Evolutionary conservation across 805 yeast genomes (phyloP), one percentile per base, ranked within the genome.

Genomic region (Blastobotrys attinorum): DNA sequence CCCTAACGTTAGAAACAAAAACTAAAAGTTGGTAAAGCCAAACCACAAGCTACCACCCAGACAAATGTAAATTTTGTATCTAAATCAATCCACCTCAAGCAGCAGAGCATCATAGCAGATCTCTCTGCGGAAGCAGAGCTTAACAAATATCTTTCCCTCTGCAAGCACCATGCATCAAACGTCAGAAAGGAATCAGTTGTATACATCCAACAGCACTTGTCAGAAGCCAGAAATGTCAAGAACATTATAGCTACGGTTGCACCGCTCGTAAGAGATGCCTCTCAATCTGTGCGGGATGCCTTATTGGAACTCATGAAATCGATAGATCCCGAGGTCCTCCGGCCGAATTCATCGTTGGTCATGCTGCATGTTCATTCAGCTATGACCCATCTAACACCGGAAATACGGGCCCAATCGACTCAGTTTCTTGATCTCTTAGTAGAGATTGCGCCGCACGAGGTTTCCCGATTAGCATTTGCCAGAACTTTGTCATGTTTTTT

Each of bases 1-100:
- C 25, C 15, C 54, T 68, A n/a, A n/a, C n/a, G n/a, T n/a, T n/a
- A n/a, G 56, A 87, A 87, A 61, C 71, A 78, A 47, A 90, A 86
- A 68, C 73, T 92, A 42, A 82, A 75, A 56, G 97, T 92, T 27
- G 98, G 98, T 45, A 92, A 92, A 62, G 69, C 82, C 2, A 76
- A 77, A 16, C 77, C 79, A 4, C 77, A 76, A 49, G 78, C 88
- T 4, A 75, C 78, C 16, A 86, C 87, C 58, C 76, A 73, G 46
- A 92, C 98, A 3, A 90, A 83, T 52, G 86, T 95, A 0, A 81
- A 94, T 0, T 90, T 90, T 64, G 75, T 73, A 36, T 79, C 95
- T 8, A 83, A 79, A 55, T 60, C 76, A 33, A 71, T 75, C 38
- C 63, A 72, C 23, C 62, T 74, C 29, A 77, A 75, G 7, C 63